phyloP scores from a whole-genome alignment of 2,329 filamentous ascomycete genomes.

The Graphiopsis chlorocephala region DNA sequence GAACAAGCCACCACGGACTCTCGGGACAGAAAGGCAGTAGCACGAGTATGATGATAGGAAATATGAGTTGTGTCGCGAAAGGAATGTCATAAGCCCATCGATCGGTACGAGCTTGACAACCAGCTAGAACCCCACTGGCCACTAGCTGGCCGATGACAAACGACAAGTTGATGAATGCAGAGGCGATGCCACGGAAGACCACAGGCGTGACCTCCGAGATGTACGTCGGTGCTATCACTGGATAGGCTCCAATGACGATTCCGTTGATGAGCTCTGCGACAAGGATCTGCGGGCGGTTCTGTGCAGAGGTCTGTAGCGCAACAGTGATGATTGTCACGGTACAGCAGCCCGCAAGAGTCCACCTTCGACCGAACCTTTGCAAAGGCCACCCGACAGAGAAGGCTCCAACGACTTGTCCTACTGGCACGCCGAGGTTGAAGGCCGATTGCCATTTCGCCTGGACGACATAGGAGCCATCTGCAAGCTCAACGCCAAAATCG shows the following conservation, averaged over 20 bases:
- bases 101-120: slow-evolving; percentile 16
- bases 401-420: not conserved
- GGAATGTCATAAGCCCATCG: slow-evolving; percentile 39
- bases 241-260: slow-evolving; percentile 56
- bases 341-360: slow-evolving; percentile 46
- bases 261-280: slow-evolving; percentile 58
- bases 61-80: slow-evolving; percentile 41
- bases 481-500: not conserved
- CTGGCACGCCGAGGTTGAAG: not conserved
- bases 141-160: slow-evolving; percentile 44
- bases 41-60: slow-evolving; percentile 30
- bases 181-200: slow-evolving; percentile 54
- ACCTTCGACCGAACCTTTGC: slow-evolving; percentile 42
- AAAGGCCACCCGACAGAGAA: not conserved
- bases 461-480: not conserved
- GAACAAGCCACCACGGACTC: slow-evolving; percentile 39
- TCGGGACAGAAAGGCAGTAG: slow-evolving; percentile 23
- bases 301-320: slow-evolving; percentile 35
- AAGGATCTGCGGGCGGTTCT: slow-evolving; percentile 28
- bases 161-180: slow-evolving; percentile 57
- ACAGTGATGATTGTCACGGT: slow-evolving; percentile 36
- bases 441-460: slow-evolving; percentile 1
- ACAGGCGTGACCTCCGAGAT: slow-evolving; percentile 62
- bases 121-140: slow-evolving; percentile 35
- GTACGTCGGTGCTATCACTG: slow-evolving; percentile 55